Evolutionary conservation across 2,329 filamentous ascomycete genomes (phyloP).

Genomic region (Hypoxylon sp.): DNA sequence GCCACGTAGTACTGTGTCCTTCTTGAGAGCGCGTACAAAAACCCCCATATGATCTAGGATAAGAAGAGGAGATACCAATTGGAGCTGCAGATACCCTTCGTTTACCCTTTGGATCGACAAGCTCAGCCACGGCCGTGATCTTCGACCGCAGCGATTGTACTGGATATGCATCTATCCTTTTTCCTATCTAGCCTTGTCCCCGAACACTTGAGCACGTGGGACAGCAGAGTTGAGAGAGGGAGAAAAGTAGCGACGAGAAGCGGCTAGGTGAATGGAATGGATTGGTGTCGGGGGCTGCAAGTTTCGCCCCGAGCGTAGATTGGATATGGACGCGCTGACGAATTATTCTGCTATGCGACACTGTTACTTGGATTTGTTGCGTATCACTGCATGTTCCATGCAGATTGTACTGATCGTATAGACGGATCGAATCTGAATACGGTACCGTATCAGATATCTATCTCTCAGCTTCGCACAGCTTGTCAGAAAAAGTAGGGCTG

Average conservation of each 20-base stretch:
- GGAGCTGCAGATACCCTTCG: conserved; percentile 38
- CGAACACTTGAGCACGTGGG: conserved; percentile 4
- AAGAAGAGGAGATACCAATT: conserved; percentile 30
- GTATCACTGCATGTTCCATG: conserved; percentile 29
- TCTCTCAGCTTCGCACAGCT: conserved; percentile 26
- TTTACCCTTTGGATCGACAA: conserved; percentile 28
- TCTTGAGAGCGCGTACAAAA: conserved; percentile 21
- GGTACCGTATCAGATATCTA: conserved; percentile 14
- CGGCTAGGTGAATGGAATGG: conserved; percentile 30
- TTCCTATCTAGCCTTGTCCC: conserved; percentile 15
- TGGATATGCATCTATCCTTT: conserved; percentile 21
- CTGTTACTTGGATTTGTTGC: conserved; percentile 12
- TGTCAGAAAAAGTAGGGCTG: conserved; percentile 33
- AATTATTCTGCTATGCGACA: conserved; percentile 18
- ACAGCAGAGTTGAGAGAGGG: neutral
- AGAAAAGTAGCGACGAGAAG: conserved; percentile 21
- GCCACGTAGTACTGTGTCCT: conserved; percentile 36
- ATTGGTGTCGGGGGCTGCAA: conserved; percentile 26
- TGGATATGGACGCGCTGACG: conserved; percentile 22
- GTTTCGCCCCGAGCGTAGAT: conserved; percentile 34
- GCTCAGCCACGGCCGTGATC: conserved; percentile 30
- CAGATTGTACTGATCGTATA: conserved; percentile 21
- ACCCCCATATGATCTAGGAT: conserved; percentile 27
- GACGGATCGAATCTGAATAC: conserved; percentile 13
- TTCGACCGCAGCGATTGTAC: conserved; percentile 24